Conservation (phyloP, 176 grass and related monocot species). For the Cenchrus fungigraminus region DNA sequence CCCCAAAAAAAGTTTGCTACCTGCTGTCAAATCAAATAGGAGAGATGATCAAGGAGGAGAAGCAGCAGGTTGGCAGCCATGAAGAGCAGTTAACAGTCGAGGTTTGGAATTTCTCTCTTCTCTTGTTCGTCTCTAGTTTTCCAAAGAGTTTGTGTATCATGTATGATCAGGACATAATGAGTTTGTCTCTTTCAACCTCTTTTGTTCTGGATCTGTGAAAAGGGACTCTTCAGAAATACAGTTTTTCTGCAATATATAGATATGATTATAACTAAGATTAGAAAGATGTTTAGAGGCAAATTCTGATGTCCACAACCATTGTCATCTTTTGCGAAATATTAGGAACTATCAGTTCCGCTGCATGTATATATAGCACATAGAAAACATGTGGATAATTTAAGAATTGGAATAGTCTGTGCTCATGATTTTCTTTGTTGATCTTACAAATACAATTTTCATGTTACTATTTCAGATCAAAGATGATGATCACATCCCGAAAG, state of each 20-base stretch:
- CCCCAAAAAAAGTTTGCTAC: neutral
- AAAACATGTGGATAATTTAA: constrained; percentile 10
- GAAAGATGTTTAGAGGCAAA: neutral
- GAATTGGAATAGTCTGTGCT: constrained; percentile 18
- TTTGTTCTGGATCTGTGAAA: constrained; percentile 14
- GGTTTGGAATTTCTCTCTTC: constrained; percentile 30
- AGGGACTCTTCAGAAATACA: neutral
- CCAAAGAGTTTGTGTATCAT: constrained; percentile 28
- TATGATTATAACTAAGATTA: constrained; percentile 20
- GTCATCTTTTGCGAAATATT: constrained; percentile 25
- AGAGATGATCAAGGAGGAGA: constrained; percentile 52
- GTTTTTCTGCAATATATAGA: neutral
- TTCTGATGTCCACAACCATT: constrained; percentile 28
- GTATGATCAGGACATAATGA: neutral
- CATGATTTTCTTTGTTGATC: constrained; percentile 14
- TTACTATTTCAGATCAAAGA: constrained; percentile 34
- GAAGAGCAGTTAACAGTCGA: constrained; percentile 33
- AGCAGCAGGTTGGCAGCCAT: constrained; percentile 27
- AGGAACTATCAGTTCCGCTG: constrained; percentile 1
- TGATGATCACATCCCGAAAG: neutral
- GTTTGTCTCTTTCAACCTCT: neutral
- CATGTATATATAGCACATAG: neutral
- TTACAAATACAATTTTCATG: constrained; percentile 4
- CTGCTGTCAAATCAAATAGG: constrained; percentile 17
- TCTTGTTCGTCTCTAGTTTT: neutral